Evolutionary conservation across 1,284 basidiomycete species (phyloP).

Genomic region (Gymnopus androsaceus): DNA sequence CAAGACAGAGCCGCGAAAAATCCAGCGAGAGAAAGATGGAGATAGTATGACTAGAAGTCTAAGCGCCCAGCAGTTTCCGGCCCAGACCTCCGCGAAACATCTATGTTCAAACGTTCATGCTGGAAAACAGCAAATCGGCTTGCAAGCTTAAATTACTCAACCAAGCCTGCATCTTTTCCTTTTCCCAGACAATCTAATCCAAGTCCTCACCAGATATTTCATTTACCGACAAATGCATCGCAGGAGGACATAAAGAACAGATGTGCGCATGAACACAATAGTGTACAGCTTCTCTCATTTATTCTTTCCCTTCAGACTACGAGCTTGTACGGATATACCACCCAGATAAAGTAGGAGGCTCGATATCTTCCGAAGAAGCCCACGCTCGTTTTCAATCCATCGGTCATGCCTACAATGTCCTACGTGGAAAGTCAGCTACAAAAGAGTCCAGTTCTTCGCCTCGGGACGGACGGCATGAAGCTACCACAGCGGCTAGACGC

Average conservation of each 20-base stretch:
- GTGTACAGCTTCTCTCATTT: not conserved
- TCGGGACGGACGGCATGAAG: slow-evolving; percentile 30
- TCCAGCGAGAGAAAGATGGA: not conserved
- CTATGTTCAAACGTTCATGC: not conserved
- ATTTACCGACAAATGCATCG: slow-evolving; percentile 55
- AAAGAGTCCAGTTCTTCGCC: slow-evolving; percentile 15
- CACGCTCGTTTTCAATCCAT: slow-evolving; percentile 62
- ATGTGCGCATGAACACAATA: slow-evolving; percentile 42
- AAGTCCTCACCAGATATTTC: slow-evolving; percentile 66
- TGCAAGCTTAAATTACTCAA: not conserved
- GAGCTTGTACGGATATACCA: slow-evolving; percentile 68
- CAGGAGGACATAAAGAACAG: slow-evolving; percentile 58
- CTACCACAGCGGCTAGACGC: slow-evolving; percentile 41
- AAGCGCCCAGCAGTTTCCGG: not conserved
- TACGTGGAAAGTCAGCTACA: slow-evolving; percentile 39
- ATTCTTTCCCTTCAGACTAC: slow-evolving; percentile 44
- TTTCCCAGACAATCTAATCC: slow-evolving; percentile 53
- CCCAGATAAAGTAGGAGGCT: slow-evolving; percentile 55
- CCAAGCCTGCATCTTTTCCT: slow-evolving; percentile 35
- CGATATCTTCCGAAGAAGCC: slow-evolving; percentile 46
- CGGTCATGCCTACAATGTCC: slow-evolving; percentile 47
- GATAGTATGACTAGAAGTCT: not conserved
- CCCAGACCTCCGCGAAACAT: not conserved
- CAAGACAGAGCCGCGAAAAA: too few species aligned
- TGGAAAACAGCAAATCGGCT: not conserved